A percentile compares a stretch with the other conserved stretches of the same genome.
Evolutionary conservation across 768 basidiomycete species (phyloP).

Genomic region (Boletus subcaerulescens): DNA sequence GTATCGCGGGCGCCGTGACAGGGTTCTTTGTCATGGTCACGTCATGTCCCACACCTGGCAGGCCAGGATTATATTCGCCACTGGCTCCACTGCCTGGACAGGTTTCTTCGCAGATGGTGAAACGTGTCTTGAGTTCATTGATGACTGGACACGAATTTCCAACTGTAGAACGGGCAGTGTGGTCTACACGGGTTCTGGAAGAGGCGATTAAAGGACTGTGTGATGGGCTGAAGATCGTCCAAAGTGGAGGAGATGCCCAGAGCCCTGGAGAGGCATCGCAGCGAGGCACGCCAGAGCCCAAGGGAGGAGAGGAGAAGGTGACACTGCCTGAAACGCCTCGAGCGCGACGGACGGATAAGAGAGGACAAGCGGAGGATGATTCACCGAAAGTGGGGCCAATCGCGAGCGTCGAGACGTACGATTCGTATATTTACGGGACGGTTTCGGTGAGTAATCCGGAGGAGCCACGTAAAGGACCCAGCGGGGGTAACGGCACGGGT

Average conservation of each 20-base stretch:
- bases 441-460: constrained; percentile 49
- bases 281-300: constrained; percentile 43
- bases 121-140: constrained; percentile 67
- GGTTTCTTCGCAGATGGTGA: constrained; percentile 63
- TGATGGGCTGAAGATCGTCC: constrained; percentile 50
- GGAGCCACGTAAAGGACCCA: constrained; percentile 24
- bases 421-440: constrained; percentile 58
- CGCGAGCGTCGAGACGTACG: constrained; percentile 58
- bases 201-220: constrained; percentile 67
- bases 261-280: constrained; percentile 22
- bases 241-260: constrained; percentile 10
- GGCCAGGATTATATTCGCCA: constrained; percentile 16
- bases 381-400: constrained; percentile 69
- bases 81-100: constrained; percentile 55
- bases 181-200: constrained; percentile 72
- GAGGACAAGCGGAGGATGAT: constrained; percentile 38
- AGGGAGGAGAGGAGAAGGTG: neutral
- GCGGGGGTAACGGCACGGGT: constrained; percentile 8
- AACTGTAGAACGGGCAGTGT: constrained; percentile 56
- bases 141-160: constrained; percentile 79
- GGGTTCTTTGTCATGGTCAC: constrained; percentile 83
- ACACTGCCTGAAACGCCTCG: constrained; percentile 47
- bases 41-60: constrained; percentile 28
- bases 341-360: constrained; percentile 27
- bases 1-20: constrained; percentile 83